A percentile compares a stretch with the other conserved stretches of the same genome.
These are phyloP conservation scores for Pleodorina starrii DNA, from an alignment of 139 green algal species.

Conservation along the genomic window DNA sequence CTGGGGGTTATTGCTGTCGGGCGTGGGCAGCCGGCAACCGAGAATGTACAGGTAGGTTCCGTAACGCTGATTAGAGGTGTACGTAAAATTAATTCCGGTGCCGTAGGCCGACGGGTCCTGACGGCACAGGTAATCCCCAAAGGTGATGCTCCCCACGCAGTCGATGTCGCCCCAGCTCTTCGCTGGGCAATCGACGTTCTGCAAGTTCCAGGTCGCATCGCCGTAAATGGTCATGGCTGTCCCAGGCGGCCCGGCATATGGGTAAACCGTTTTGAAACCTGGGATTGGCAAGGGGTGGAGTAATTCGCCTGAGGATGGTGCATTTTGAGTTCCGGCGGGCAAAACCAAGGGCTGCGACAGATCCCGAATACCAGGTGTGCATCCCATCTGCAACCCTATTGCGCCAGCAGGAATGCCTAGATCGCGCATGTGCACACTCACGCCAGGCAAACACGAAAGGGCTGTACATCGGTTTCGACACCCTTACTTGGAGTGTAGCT, in stretches of 20 bases:
- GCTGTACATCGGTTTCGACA: too few relatives aligned
- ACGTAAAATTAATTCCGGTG: not conserved
- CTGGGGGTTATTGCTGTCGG: not conserved
- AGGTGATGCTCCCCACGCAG: conserved; percentile 30
- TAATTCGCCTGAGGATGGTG: too few relatives aligned
- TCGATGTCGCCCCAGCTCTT: not conserved
- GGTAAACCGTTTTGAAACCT: conserved; percentile 1
- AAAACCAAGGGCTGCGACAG: too few relatives aligned
- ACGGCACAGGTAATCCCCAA: conserved; percentile 45
- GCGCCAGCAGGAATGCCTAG: too few relatives aligned
- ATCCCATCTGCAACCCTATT: too few relatives aligned
- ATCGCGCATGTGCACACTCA: too few relatives aligned
- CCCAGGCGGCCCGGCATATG: conserved; percentile 20
- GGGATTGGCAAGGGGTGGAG: too few relatives aligned
- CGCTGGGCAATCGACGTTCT: not conserved
- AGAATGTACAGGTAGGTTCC: not conserved
- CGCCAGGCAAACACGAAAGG: too few relatives aligned
- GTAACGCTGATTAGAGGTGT: not conserved
- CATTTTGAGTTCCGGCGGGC: too few relatives aligned
- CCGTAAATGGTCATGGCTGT: conserved; percentile 2
- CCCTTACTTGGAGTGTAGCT: conserved; percentile 47
- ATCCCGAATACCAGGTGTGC: too few relatives aligned
- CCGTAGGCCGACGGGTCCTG: not conserved
- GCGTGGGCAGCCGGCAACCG: not conserved
- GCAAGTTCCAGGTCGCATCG: not conserved